Evolutionary conservation across 306 rosid species (phyloP).

Genomic region (Malus fusca): DNA sequence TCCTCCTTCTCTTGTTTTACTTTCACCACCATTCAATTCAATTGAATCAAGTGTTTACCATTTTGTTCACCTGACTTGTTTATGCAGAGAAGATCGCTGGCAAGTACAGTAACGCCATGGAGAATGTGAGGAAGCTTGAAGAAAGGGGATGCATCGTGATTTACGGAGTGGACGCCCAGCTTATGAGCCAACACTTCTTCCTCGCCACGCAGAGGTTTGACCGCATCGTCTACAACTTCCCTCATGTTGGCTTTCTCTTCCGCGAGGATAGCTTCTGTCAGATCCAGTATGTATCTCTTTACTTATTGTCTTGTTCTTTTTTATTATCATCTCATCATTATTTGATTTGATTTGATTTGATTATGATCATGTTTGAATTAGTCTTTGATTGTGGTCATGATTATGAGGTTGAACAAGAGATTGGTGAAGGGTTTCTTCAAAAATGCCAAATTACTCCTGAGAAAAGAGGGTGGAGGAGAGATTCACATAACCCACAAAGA

Average conservation of each 20-base stretch:
- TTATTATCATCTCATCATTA: neutral
- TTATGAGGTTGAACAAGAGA: conserved; percentile 60
- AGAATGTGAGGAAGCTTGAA: conserved; percentile 66
- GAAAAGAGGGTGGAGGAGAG: conserved; percentile 51
- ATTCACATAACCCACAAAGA: conserved; percentile 68
- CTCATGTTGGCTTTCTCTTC: conserved; percentile 75
- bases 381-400: neutral
- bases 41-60: too few relatives aligned
- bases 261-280: conserved; percentile 63
- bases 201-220: conserved; percentile 77
- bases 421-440: conserved; percentile 55
- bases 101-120: conserved; percentile 51
- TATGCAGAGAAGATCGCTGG: conserved; percentile 38
- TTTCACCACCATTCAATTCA: neutral
- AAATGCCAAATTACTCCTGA: conserved; percentile 49
- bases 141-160: conserved; percentile 54
- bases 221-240: conserved; percentile 73
- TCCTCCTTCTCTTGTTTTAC: neutral
- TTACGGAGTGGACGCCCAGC: conserved; percentile 53
- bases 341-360: neutral
- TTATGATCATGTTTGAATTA: too few relatives aligned
- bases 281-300: conserved; percentile 36
- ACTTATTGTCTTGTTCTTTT: neutral
- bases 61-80: neutral
- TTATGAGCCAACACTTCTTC: conserved; percentile 63